Percentiles rank a stretch among this genome's conserved stretches.
phyloP scores from a whole-genome alignment of 768 basidiomycete species.

The Holtermannia corniformis region DNA sequence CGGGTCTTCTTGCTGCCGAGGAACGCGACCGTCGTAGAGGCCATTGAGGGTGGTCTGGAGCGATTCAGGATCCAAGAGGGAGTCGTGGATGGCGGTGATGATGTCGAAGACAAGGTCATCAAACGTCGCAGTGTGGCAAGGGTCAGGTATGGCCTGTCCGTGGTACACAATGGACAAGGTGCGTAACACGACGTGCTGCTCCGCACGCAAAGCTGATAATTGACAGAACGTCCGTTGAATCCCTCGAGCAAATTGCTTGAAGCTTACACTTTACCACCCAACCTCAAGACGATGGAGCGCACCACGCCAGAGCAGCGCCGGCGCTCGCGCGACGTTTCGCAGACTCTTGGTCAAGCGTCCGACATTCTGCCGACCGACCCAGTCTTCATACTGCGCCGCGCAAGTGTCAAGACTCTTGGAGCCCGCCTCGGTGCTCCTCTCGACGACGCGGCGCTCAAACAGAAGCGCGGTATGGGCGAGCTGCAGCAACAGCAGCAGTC shows the following conservation, averaged over 20 bases:
- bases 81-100: conserved; percentile 98
- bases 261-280: conserved; percentile 65
- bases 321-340: conserved; percentile 72
- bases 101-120: conserved; percentile 82
- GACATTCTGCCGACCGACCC: conserved; percentile 80
- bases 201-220: conserved; percentile 4
- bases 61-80: conserved; percentile 90
- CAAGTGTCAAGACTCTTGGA: conserved; percentile 57
- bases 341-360: conserved; percentile 58
- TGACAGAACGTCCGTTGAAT: conserved; percentile 62
- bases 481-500: conserved; percentile 10
- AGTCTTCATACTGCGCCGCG: conserved; percentile 76
- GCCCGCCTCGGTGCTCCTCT: conserved; percentile 58
- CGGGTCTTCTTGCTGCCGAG: conserved; percentile 78
- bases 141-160: conserved; percentile 72
- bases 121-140: conserved; percentile 68
- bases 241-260: conserved; percentile 79
- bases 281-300: conserved; percentile 56
- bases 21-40: conserved; percentile 92
- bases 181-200: conserved; percentile 32
- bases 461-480: conserved; percentile 25
- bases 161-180: conserved; percentile 59
- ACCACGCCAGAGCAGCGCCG: conserved; percentile 60
- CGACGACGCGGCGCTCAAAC: conserved; percentile 71
- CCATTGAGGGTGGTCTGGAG: conserved; percentile 84